Conservation (phyloP, 2,329 filamentous ascomycete species). For the Escovopsis sp. region DNA sequence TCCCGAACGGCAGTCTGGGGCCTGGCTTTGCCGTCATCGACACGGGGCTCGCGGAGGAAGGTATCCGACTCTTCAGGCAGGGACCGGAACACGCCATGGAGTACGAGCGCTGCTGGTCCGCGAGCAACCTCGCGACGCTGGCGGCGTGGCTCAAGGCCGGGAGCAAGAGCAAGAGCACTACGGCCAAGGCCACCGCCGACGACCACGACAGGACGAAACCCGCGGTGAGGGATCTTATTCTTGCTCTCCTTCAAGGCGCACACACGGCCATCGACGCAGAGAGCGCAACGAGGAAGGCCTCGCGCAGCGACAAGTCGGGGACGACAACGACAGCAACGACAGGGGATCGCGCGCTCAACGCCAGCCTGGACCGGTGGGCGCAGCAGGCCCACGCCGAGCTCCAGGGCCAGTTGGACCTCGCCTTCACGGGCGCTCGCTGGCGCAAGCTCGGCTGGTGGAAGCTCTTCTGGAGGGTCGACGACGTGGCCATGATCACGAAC, state of each 20-base stretch:
- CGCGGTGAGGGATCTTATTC: slow-evolving; percentile 49
- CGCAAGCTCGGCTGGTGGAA: slow-evolving; percentile 82
- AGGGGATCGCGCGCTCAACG: slow-evolving; percentile 29
- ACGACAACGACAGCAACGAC: not conserved
- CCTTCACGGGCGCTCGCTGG: slow-evolving; percentile 66
- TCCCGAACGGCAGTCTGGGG: slow-evolving; percentile 20
- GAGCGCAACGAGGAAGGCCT: slow-evolving; percentile 1
- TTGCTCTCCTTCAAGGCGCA: slow-evolving; percentile 46
- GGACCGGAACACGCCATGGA: slow-evolving; percentile 53
- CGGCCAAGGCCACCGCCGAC: slow-evolving; percentile 23
- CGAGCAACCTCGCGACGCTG: slow-evolving; percentile 52
- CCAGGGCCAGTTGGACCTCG: slow-evolving; percentile 60
- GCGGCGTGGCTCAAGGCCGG: slow-evolving; percentile 48
- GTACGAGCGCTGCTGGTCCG: slow-evolving; percentile 61
- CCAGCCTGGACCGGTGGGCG: slow-evolving; percentile 55
- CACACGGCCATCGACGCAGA: slow-evolving; percentile 35
- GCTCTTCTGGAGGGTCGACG: slow-evolving; percentile 86
- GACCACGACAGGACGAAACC: slow-evolving; percentile 39
- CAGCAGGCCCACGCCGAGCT: slow-evolving; percentile 71
- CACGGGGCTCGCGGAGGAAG: slow-evolving; percentile 42
- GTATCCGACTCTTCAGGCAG: slow-evolving; percentile 51
- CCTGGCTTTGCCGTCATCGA: slow-evolving; percentile 45
- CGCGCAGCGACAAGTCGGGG: not conserved
- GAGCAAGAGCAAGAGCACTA: too few relatives aligned
- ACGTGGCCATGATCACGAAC: slow-evolving; percentile 68